Base-by-base conservation (phyloP, 1,139 yeast genomes). In the Candida sp. region DNA sequence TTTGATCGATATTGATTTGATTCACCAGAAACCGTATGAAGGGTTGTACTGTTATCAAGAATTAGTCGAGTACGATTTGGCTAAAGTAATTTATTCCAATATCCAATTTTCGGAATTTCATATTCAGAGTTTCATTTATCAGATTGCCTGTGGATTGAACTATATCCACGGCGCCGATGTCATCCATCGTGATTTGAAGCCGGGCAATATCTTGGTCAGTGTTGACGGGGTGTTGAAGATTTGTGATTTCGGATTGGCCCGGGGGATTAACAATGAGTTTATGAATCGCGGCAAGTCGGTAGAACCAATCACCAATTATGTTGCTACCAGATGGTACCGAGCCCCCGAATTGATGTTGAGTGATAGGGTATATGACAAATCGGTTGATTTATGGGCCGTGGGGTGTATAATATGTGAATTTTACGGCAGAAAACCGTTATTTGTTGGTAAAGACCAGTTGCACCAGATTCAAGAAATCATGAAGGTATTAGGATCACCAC, bases 241-340 rank as follows among this genome's bases (percentile, higher is more conserved):
- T 11, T 87, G 96, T 59, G 96, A 88, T 62, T 88, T 88, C 69
- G 97, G 96, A 0, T 68, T 90, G 41, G 96, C 97, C 1, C 70
- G 97, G 55, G 91, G 95, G 2, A 72, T 85, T 9, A 69, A 77
- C 43, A 72, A 72, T 27, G 65, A 61, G 45, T 73, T 51, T 51
- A 22, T 33, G 12, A 33, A 32, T 19, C 6, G 15, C 5, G 21
- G 12, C 23, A 19, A 15, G 15, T 29, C 30, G 5, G 2, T 9
- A 12, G 34, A 32, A 4, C 51, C 53, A 3, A 87, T 87, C 40
- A 90, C 97, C 4, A 83, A 83, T 52, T 90, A 90, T 56, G 97
- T 91, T 15, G 97, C 97, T 3, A 91, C 98, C 0, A 69, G 98
- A 48, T 91, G 97, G 97, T 91, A 91, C 58, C 69, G 97, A 43